Evolutionary conservation across 192 early-diverging fungal genomes (phyloP), one percentile per base, ranked within the genome.

Genomic region (Geranomyces variabilis): DNA sequence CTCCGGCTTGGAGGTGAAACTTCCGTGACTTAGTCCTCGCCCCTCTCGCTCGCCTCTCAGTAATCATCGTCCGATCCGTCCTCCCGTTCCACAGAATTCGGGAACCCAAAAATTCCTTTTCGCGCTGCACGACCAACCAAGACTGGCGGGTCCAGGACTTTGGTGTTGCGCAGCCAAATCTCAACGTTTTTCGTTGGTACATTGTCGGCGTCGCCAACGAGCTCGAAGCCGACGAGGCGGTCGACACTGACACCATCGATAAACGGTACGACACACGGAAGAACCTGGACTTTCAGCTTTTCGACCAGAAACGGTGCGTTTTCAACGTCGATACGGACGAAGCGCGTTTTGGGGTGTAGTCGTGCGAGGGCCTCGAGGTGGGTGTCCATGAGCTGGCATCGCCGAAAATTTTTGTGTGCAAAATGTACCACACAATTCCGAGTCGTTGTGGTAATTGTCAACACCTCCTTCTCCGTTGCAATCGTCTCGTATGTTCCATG

Each of bases 371-470:
- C 61, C 67, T 87, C 84, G 41, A 99, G 73, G 77, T 99, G 96
- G 75, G 81, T 88, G 75, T 99, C 94, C 73, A 99, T 89, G 45
- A 97, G 93, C 71, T 92, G 88, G 75, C 96, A 99, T 34, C 94
- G 85, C 55, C 93, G 85, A 80, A 99, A 99, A 68, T 97, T 93
- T 53, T 91, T 88, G 70, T 99, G 96, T 30, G 80, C 91, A 71
- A 99, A 99, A 70, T 97, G 95, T 9, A 90, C 84, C 0, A 96
- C 91, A 19, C 88, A 82, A 19, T 75, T 67, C n/a, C 82, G 83
- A 30, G 87, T 88, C 17, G 88, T 83, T 34, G 93, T 91, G n/a
- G 92, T 90, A 34, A 92, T 85, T 44, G 88, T 81, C 70, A 98
- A 85, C 48, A 95, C 80, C 15, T 91, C 91, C 76, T 95, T 96